Conservation (phyloP, 305 asterid genomes). For the Fraxinus paxiana region DNA sequence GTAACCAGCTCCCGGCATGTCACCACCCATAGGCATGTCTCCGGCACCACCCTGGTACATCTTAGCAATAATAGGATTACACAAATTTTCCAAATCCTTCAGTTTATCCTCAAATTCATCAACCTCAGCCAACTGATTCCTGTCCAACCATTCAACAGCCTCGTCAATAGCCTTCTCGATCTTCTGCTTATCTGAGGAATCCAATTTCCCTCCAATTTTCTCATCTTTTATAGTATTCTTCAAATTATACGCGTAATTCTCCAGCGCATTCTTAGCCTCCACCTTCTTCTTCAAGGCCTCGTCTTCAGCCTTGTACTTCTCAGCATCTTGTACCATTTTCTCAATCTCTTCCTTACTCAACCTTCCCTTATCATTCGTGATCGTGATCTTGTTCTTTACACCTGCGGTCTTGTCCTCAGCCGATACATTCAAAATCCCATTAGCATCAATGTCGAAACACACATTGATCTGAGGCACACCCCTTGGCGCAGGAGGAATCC, state of each 20-base stretch:
- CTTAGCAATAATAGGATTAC: slow-evolving; percentile 48
- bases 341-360: slow-evolving; percentile 60
- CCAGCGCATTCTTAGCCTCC: slow-evolving; percentile 50
- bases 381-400: slow-evolving; percentile 53
- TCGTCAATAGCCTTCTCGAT: slow-evolving; percentile 48
- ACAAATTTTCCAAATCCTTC: slow-evolving; percentile 50
- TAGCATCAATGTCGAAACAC: slow-evolving; percentile 52
- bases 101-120: slow-evolving; percentile 53
- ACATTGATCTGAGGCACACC: slow-evolving; percentile 56
- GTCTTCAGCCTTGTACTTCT: slow-evolving; percentile 51
- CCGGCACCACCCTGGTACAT: slow-evolving; percentile 48
- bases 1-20: slow-evolving; percentile 31
- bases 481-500: slow-evolving; percentile 54
- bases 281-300: slow-evolving; percentile 55
- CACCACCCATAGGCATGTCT: slow-evolving; percentile 41
- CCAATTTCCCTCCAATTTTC: slow-evolving; percentile 37
- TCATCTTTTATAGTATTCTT: slow-evolving; percentile 46
- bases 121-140: slow-evolving; percentile 58
- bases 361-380: slow-evolving; percentile 55
- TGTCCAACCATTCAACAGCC: slow-evolving; percentile 49
- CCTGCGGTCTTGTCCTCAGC: slow-evolving; percentile 63
- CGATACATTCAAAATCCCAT: slow-evolving; percentile 51
- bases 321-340: slow-evolving; percentile 53
- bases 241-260: slow-evolving; percentile 50
- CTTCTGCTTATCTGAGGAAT: slow-evolving; percentile 38